Percentiles rank a stretch among this genome's conserved stretches.
These are phyloP conservation scores for Pelagophyceae sp. DNA, from an alignment of 352 stramenopile species.

Conservation along the genomic window DNA sequence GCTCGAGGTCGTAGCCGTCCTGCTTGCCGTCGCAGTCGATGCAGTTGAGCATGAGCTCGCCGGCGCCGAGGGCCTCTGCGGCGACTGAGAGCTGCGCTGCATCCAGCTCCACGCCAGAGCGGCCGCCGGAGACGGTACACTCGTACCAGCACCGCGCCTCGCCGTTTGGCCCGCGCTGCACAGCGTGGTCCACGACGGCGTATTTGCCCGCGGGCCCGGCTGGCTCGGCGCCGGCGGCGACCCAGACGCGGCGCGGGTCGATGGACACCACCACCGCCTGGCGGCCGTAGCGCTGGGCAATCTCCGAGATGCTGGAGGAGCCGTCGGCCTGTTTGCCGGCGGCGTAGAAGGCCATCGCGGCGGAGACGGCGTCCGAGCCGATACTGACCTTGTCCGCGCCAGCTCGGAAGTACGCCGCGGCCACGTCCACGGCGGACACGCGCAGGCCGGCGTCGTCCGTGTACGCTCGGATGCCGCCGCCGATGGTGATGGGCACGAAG, in stretches of 20 bases:
- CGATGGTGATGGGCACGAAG: conserved; percentile 94
- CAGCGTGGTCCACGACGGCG: conserved; percentile 43
- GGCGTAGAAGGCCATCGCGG: conserved; percentile 75
- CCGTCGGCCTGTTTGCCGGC: conserved; percentile 41
- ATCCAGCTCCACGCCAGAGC: conserved; percentile 64
- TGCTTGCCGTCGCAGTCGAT: conserved; percentile 96
- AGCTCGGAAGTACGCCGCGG: conserved; percentile 89
- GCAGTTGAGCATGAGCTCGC: conserved; percentile 96
- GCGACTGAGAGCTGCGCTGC: conserved; percentile 61
- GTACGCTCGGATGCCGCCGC: conserved; percentile 91
- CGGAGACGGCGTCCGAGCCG: conserved; percentile 88
- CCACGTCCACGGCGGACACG: conserved; percentile 87
- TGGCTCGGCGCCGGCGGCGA: conserved; percentile 32
- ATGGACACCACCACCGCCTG: conserved; percentile 96
- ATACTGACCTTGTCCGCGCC: conserved; percentile 92
- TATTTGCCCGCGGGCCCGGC: conserved; percentile 24
- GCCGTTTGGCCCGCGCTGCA: conserved; percentile 66
- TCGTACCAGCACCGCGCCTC: conserved; percentile 94
- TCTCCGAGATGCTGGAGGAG: conserved; percentile 86
- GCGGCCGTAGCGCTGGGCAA: conserved; percentile 86
- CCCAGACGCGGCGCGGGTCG: conserved; percentile 73
- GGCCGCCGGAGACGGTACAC: conserved; percentile 88
- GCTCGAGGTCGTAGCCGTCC: conserved; percentile 64
- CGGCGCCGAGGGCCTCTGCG: conserved; percentile 81
- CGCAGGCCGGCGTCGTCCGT: conserved; percentile 70